Conservation (phyloP, 179 eudicot genomes). For the Pouteria campechiana region DNA sequence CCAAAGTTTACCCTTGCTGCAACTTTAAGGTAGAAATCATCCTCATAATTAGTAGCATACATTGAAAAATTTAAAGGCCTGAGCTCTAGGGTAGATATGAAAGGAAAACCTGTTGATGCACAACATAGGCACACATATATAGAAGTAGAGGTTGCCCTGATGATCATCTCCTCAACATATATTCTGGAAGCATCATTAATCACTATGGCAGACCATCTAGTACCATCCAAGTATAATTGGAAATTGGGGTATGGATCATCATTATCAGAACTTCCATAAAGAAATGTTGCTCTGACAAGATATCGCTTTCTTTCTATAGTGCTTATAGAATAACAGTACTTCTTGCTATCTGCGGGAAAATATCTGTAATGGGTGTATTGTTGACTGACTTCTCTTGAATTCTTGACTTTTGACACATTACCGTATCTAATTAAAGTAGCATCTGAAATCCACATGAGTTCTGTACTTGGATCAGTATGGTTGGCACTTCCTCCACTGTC, state of each 20-base stretch:
- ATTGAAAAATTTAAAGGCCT: slow-evolving; percentile 81
- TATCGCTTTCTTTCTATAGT: slow-evolving; percentile 73
- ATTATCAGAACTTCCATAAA: slow-evolving; percentile 45
- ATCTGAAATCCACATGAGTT: slow-evolving; percentile 75
- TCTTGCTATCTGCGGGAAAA: slow-evolving; percentile 57
- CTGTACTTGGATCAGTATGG: slow-evolving; percentile 56
- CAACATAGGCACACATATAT: slow-evolving; percentile 82
- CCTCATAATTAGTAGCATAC: slow-evolving; percentile 93
- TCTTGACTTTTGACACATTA: slow-evolving; percentile 17
- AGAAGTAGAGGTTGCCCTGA: slow-evolving; percentile 66
- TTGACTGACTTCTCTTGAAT: slow-evolving; percentile 15
- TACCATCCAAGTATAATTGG: slow-evolving; percentile 81
- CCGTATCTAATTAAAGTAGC: slow-evolving; percentile 40
- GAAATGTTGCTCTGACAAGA: slow-evolving; percentile 67
- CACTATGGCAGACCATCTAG: slow-evolving; percentile 75
- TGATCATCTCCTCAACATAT: slow-evolving; percentile 68
- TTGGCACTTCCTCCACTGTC: slow-evolving; percentile 81
- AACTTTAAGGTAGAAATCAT: slow-evolving; percentile 63
- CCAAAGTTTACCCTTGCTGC: slow-evolving; percentile 88
- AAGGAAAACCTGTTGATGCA: slow-evolving; percentile 89
- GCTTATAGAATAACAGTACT: slow-evolving; percentile 64
- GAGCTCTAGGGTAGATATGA: slow-evolving; percentile 81
- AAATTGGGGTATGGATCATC: slow-evolving; percentile 64
- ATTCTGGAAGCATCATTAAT: slow-evolving; percentile 50
- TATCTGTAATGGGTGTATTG: slow-evolving; percentile 61